A percentile compares a stretch with the other conserved stretches of the same genome.
Conservation (phyloP, 257 asterid genomes). For the Forsythia suspensa region DNA sequence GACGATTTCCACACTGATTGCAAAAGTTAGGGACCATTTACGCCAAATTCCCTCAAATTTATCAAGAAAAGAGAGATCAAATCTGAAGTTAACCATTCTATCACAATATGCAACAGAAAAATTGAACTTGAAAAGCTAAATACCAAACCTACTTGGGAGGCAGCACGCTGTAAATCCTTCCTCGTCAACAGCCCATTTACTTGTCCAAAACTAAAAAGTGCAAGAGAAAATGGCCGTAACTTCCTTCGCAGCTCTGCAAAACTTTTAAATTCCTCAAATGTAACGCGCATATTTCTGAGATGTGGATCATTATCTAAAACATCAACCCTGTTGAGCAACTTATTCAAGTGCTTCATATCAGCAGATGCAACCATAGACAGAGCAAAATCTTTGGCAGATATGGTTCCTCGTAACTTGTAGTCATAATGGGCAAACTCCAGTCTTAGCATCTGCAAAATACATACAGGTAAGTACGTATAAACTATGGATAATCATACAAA, state of each 20-base stretch:
- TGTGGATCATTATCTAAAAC: slow-evolving; percentile 53
- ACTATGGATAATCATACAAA: background rate
- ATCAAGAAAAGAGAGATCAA: background rate
- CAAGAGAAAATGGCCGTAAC: slow-evolving; percentile 77
- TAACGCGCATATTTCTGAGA: slow-evolving; percentile 44
- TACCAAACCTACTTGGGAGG: slow-evolving; percentile 57
- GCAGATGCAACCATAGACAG: slow-evolving; percentile 91
- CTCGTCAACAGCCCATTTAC: slow-evolving; percentile 69
- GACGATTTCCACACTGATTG: no score
- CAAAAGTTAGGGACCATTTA: no score
- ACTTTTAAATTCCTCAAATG: slow-evolving; percentile 71
- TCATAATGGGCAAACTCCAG: slow-evolving; percentile 92
- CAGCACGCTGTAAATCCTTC: slow-evolving; percentile 82
- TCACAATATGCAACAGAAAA: background rate
- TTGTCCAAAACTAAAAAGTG: slow-evolving; percentile 75
- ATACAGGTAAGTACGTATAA: background rate
- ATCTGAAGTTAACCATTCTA: background rate
- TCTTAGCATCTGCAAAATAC: slow-evolving; percentile 51
- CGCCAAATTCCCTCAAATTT: background rate
- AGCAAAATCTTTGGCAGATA: slow-evolving; percentile 87
- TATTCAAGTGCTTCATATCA: slow-evolving; percentile 67
- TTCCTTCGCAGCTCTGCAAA: slow-evolving; percentile 70
- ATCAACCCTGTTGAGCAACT: slow-evolving; percentile 71
- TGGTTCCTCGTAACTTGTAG: slow-evolving; percentile 68
- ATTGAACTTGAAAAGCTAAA: slow-evolving; percentile 4